Conservation (phyloP, 169 alveolate species). For the Plasmodium relictum region DNA sequence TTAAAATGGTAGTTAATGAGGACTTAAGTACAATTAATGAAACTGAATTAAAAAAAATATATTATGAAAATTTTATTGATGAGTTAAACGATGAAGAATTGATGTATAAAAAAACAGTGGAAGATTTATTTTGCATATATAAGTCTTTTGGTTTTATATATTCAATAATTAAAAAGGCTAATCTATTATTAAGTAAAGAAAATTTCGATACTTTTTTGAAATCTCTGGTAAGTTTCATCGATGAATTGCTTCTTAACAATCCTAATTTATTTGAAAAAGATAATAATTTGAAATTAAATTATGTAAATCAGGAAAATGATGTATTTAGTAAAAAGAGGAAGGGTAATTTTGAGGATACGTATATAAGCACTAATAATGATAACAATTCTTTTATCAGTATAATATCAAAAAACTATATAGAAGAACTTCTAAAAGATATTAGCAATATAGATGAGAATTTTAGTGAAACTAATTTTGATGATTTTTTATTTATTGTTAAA, state of each 20-base stretch:
- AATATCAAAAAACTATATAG: conserved; percentile 58
- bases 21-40: conserved; percentile 32
- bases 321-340: conserved; percentile 26
- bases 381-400: conserved; percentile 12
- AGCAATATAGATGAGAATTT: conserved; percentile 30
- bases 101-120: conserved; percentile 70
- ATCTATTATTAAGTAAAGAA: conserved; percentile 45
- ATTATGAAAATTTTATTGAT: conserved; percentile 70
- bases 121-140: conserved; percentile 74
- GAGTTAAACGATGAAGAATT: conserved; percentile 75
- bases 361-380: background rate
- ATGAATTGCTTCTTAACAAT: conserved; percentile 49
- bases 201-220: conserved; percentile 59
- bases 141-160: conserved; percentile 70
- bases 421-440: conserved; percentile 61
- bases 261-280: conserved; percentile 43
- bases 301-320: conserved; percentile 9
- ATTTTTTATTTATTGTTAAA: conserved; percentile 60
- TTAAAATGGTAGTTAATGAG: conserved; percentile 41
- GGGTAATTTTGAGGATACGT: background rate
- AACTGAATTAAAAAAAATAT: conserved; percentile 50
- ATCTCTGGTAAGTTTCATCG: conserved; percentile 71
- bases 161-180: conserved; percentile 70
- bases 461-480: conserved; percentile 32
- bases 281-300: conserved; percentile 1